Evolutionary conservation across 2,329 filamentous ascomycete species (phyloP), one percentile per base, ranked within the genome.

Genomic region (Beauveria asiatica): DNA sequence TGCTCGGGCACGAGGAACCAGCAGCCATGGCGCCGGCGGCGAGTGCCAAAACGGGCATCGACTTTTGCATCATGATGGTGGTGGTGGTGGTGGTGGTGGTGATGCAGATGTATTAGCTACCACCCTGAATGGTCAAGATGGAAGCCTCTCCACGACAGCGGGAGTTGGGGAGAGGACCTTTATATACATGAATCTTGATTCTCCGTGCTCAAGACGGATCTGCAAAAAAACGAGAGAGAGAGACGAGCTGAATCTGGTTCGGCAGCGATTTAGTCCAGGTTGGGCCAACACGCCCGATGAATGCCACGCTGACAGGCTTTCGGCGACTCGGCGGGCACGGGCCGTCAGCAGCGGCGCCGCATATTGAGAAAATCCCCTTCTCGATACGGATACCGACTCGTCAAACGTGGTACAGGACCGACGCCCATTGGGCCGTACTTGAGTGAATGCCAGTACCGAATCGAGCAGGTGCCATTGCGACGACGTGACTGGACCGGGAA

Each of bases 1-100:
- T 62, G 55, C 57, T 62, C 1, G 68, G 66, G 62, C 70, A 72
- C 19, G 61, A 64, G 55, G 62, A 60, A 33, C 63, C 62, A 17
- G 61, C 65, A 57, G 55, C 60, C 37, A 64, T 52, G 46, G 60
- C 65, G 41, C 63, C 55, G 4, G 65, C 60, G 37, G 64, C 64
- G n/a, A 62, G 27, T 16, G 66, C 55, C 45, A 64, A 59, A n/a
- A 62, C 53, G 7, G 64, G 39, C 37, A 61, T 33, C 17, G 59
- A 33, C 33, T 52, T 50, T 33, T 61, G 52, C 52, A 57, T 61
- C 59, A 61, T 57, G 52, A 9, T 45, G 51, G 37, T 2, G 42
- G 21, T 48, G 13, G 25, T 5, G 16, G 37, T 33, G n/a, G n/a
- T 50, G 55, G 41, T 44, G 16, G 8, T 11, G 23, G 3, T n/a